Base-by-base conservation (phyloP, 2,329 filamentous ascomycete genomes). In the Penicillium expansum region DNA sequence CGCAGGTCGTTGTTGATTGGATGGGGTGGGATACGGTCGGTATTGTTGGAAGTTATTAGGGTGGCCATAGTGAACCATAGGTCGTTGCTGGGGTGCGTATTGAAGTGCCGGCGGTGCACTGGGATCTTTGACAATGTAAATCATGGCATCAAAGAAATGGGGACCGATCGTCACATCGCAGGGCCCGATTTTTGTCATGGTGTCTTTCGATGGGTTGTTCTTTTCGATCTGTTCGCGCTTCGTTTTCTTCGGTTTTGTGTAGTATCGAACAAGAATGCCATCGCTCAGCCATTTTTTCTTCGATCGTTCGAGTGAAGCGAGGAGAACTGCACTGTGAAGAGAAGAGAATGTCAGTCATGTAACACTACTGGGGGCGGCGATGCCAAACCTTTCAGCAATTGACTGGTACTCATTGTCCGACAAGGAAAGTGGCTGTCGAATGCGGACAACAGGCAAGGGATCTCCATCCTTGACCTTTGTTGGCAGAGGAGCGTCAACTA, bases 141-240 rank as follows among this genome's bases (percentile, higher is more conserved):
- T 74, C 62, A 80, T 78, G 18, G 81, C 82, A 58, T 85, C 82
- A 61, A 87, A 85, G 8, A 83, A 81, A 70, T 87, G 84, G 48
- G 85, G 85, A 59, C 86, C 85, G 48, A 87, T 81, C 33, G 82
- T 80, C 50, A 88, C 77, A 55, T 82, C 80, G 63, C 83, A 85
- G 57, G 79, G 76, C 45, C 85, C 85, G 33, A 85, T 72, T 64
- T 79, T 81, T 10, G 76, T 70, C 77, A 84, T 83, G 6, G 79
- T 79, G 37, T 83, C 74, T 68, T 80, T 74, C 62, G 82, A 70
- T 1, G 79, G 79, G 45, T 82, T 80, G 54, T 76, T 74, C 22
- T 73, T 70, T 54, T 77, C 75, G 43, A 73, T 72, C 52, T 78
- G 78, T 50, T 80, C 76, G 41, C 76, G 75, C 66, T 83, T 84